phyloP scores from a whole-genome alignment of 306 rosid species.

The Cyclanthera cordifolia region DNA sequence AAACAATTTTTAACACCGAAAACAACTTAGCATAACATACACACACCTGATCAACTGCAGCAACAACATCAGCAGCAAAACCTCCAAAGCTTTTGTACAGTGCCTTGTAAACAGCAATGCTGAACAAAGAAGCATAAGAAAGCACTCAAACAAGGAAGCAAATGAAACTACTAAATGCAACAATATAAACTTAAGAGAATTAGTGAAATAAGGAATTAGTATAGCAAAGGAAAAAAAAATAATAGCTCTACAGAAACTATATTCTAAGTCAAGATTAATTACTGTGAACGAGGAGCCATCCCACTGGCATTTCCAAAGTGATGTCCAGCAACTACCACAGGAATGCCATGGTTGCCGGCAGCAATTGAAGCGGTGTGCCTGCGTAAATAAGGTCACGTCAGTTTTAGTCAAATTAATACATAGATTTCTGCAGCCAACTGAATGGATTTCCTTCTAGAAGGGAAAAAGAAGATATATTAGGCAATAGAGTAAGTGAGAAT shows the following conservation, averaged over 20 bases:
- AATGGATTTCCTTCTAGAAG: too few species aligned
- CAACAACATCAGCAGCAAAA: conserved; percentile 98
- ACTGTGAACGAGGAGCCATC: conserved; percentile 99
- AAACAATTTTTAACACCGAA: conserved; percentile 1
- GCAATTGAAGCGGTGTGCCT: conserved; percentile 97
- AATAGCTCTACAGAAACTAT: not conserved
- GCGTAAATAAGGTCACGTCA: conserved; percentile 6
- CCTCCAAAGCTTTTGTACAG: conserved; percentile 95
- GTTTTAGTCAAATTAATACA: not conserved
- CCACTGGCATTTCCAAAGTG: conserved; percentile 95
- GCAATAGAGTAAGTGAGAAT: too few species aligned
- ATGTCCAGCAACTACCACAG: conserved; percentile 90
- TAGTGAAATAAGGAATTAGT: not conserved
- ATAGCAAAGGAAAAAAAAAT: not conserved
- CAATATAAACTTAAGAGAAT: not conserved
- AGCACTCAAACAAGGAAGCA: conserved; percentile 12
- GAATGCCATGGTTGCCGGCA: conserved; percentile 96
- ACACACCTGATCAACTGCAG: conserved; percentile 89
- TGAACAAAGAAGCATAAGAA: conserved; percentile 29
- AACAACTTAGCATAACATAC: conserved; percentile 5
- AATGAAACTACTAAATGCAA: not conserved
- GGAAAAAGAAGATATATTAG: too few species aligned
- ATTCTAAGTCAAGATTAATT: conserved; percentile 28
- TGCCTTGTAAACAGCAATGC: conserved; percentile 93
- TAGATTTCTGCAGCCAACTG: not conserved